Evolutionary conservation across 495 filamentous ascomycete genomes (phyloP).

Genomic region (Penicillium simplicissimum): DNA sequence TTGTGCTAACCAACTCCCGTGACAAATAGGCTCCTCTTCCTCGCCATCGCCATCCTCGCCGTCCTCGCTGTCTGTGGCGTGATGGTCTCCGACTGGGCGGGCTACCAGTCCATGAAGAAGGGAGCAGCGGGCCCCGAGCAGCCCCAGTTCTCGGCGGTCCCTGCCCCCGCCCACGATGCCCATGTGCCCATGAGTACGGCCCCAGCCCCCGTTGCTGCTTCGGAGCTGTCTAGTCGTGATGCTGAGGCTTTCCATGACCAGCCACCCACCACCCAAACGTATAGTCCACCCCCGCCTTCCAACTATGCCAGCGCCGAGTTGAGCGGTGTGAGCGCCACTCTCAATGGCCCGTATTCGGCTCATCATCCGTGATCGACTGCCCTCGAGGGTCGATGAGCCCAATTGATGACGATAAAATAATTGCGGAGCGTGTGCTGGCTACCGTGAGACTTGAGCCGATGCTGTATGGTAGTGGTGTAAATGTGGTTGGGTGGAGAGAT

Average conservation of each 20-base stretch:
- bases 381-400: not conserved
- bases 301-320: slow-evolving; percentile 15
- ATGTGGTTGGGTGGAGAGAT: slow-evolving; percentile 3
- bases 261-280: slow-evolving; percentile 14
- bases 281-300: slow-evolving; percentile 19
- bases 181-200: slow-evolving; percentile 26
- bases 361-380: slow-evolving; percentile 8
- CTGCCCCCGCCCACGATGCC: slow-evolving; percentile 13
- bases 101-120: slow-evolving; percentile 28
- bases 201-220: slow-evolving; percentile 10
- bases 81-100: slow-evolving; percentile 26
- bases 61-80: slow-evolving; percentile 34
- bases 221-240: slow-evolving; percentile 22
- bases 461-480: not conserved
- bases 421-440: not conserved
- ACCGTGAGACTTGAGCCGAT: not conserved
- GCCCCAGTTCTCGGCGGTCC: slow-evolving; percentile 1
- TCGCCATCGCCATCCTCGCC: slow-evolving; percentile 30
- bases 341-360: slow-evolving; percentile 2
- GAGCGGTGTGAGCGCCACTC: slow-evolving; percentile 10
- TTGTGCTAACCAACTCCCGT: not conserved
- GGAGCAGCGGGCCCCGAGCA: not conserved
- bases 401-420: not conserved
- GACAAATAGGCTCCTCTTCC: slow-evolving; percentile 29
- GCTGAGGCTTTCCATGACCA: slow-evolving; percentile 28